These are phyloP conservation scores for Daldinia sp. DNA, from an alignment of 2,329 filamentous ascomycete species.

Conservation along the genomic window DNA sequence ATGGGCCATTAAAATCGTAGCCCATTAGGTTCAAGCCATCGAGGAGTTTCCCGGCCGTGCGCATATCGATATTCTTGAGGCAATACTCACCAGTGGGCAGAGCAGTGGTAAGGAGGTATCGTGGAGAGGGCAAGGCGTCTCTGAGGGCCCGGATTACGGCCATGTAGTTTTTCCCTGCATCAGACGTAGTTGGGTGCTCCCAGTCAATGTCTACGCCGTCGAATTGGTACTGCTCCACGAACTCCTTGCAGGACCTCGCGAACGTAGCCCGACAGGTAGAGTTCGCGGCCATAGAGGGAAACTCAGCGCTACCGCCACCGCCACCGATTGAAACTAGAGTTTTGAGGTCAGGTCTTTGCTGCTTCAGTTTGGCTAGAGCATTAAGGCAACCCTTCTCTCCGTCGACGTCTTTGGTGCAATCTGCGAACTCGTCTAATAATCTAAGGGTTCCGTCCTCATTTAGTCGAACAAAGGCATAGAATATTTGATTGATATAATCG, in stretches of 20 bases:
- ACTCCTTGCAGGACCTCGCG: conserved; percentile 58
- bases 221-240: conserved; percentile 65
- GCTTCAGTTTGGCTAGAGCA: conserved; percentile 66
- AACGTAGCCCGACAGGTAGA: conserved; percentile 60
- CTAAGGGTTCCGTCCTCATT: conserved; percentile 50
- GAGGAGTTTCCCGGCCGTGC: conserved; percentile 58
- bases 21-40: conserved; percentile 74
- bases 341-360: conserved; percentile 62
- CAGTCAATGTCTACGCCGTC: conserved; percentile 76
- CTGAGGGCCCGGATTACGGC: conserved; percentile 64
- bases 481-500: conserved; percentile 64
- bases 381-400: conserved; percentile 67
- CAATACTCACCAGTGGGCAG: conserved; percentile 70
- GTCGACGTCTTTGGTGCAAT: conserved; percentile 66
- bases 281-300: conserved; percentile 63
- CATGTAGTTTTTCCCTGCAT: conserved; percentile 66
- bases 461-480: conserved; percentile 65
- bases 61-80: conserved; percentile 66
- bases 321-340: conserved; percentile 73
- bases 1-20: conserved; percentile 73
- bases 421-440: conserved; percentile 71
- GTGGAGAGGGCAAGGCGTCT: conserved; percentile 60
- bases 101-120: conserved; percentile 67
- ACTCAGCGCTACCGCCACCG: conserved; percentile 68
- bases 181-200: conserved; percentile 67